Evolutionary conservation across 208 protist species (phyloP).

Genomic region (Trypanosoma scelopori): DNA sequence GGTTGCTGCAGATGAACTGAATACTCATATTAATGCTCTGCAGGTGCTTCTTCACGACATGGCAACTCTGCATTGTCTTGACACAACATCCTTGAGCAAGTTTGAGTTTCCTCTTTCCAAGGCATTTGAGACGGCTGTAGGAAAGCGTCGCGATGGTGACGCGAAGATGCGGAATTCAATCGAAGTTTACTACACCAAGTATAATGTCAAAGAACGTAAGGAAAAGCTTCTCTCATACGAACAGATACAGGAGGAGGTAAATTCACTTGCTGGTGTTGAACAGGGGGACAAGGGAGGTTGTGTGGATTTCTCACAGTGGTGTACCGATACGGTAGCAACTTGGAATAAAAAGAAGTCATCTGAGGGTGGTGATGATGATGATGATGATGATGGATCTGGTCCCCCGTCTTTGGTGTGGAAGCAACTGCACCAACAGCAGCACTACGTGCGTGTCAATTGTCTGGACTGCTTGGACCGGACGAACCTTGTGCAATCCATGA

Average conservation of each 20-base stretch:
- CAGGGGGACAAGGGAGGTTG: neutral
- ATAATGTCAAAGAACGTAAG: conserved; percentile 55
- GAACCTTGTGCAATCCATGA: conserved; percentile 69
- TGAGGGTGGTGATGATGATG: neutral
- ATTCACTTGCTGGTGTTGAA: conserved; percentile 1
- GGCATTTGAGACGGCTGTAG: conserved; percentile 44
- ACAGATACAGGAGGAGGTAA: conserved; percentile 31
- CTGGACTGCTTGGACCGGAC: conserved; percentile 85
- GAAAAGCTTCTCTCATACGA: conserved; percentile 33
- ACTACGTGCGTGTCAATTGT: conserved; percentile 70
- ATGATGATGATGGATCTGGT: neutral
- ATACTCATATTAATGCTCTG: conserved; percentile 45
- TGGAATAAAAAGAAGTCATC: neutral
- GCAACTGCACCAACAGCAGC: conserved; percentile 9
- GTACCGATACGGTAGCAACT: neutral
- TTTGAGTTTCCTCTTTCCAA: conserved; percentile 59
- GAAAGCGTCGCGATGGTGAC: conserved; percentile 15
- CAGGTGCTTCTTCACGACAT: conserved; percentile 31
- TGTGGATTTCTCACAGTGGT: conserved; percentile 26
- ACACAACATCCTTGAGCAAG: conserved; percentile 51
- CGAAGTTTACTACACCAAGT: conserved; percentile 41
- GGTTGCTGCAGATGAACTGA: conserved; percentile 22
- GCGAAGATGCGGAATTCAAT: neutral
- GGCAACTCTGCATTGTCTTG: conserved; percentile 43
- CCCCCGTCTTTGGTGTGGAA: neutral